These are phyloP conservation scores for Parafenestella ontariensis DNA, from an alignment of 2,329 filamentous ascomycete genomes.

Conservation along the genomic window DNA sequence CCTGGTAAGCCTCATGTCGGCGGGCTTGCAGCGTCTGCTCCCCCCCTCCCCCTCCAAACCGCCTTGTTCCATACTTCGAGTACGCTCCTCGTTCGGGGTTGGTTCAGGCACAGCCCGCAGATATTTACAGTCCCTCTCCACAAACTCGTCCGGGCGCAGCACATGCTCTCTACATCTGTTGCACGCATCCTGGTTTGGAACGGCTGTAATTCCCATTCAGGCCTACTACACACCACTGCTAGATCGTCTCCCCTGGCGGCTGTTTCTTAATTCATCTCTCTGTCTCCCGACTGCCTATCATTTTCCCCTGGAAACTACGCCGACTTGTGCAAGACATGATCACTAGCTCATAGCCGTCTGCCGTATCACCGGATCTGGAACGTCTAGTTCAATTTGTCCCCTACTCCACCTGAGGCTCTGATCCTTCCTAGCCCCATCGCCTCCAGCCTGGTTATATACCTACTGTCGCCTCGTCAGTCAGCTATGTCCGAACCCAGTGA, in stretches of 20 bases:
- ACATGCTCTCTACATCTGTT: slow-evolving; percentile 35
- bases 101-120: slow-evolving; percentile 49
- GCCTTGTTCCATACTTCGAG: slow-evolving; percentile 19
- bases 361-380: slow-evolving; percentile 43
- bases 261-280: slow-evolving; percentile 40
- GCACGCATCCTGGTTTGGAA: slow-evolving; percentile 45
- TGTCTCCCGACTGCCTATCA: slow-evolving; percentile 39
- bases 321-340: slow-evolving; percentile 38
- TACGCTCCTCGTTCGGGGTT: slow-evolving; percentile 31
- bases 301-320: slow-evolving; percentile 33
- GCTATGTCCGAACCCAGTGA: slow-evolving; percentile 44
- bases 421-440: slow-evolving; percentile 37
- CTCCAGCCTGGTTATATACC: slow-evolving; percentile 43
- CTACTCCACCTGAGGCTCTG: slow-evolving; percentile 41
- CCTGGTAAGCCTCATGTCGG: slow-evolving; percentile 25
- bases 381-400: slow-evolving; percentile 33
- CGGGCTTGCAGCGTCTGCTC: slow-evolving; percentile 41
- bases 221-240: slow-evolving; percentile 32
- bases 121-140: slow-evolving; percentile 47
- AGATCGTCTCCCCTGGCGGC: slow-evolving; percentile 31
- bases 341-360: slow-evolving; percentile 41
- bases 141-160: slow-evolving; percentile 41
- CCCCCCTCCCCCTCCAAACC: slow-evolving; percentile 23
- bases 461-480: slow-evolving; percentile 31
- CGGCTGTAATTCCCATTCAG: slow-evolving; percentile 36